These are phyloP conservation scores for Chenopodium formosanum DNA, from an alignment of 148 eudicot genomes.

Conservation along the genomic window DNA sequence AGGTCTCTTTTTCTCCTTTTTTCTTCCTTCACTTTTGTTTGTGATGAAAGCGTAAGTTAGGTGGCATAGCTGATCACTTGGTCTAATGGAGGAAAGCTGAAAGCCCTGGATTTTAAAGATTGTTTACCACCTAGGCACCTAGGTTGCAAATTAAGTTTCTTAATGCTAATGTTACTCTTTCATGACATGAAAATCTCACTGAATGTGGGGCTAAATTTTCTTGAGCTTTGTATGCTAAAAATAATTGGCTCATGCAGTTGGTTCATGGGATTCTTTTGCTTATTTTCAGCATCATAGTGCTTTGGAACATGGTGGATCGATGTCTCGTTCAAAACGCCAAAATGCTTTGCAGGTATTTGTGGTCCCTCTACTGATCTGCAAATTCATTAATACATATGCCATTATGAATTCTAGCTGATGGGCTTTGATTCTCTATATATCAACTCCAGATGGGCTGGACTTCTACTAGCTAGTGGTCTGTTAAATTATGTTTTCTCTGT, in stretches of 20 bases:
- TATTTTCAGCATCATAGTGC: conserved; percentile 66
- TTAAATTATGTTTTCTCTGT: neutral
- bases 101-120: neutral
- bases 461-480: neutral
- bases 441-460: neutral
- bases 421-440: neutral
- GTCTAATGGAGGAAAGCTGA: neutral
- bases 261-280: conserved; percentile 11
- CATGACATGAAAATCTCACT: conserved; percentile 3
- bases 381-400: neutral
- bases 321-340: conserved; percentile 65
- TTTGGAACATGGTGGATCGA: conserved; percentile 75
- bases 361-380: neutral
- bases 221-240: neutral
- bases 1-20: conserved; percentile 43
- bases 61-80: neutral
- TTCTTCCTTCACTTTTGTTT: neutral
- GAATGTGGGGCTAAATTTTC: neutral
- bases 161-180: conserved; percentile 1
- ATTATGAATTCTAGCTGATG: neutral
- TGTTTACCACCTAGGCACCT: neutral
- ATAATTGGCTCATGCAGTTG: neutral
- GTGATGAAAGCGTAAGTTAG: neutral
- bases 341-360: conserved; percentile 61
- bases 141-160: neutral